phyloP scores from a whole-genome alignment of 495 filamentous ascomycete genomes.

The Ascobolus immersus region DNA sequence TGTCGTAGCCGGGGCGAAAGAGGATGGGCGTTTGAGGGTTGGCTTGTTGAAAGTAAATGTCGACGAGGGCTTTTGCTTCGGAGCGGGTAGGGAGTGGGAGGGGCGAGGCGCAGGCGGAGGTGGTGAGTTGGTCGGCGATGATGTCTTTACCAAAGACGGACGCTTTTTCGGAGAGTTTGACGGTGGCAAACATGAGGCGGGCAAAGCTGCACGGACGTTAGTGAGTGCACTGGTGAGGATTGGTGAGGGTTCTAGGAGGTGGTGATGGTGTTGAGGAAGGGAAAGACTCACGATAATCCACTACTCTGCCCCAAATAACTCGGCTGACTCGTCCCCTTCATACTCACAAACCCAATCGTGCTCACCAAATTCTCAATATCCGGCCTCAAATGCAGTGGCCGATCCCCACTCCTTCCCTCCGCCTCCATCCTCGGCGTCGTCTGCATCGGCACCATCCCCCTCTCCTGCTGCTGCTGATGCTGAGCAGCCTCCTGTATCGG shows the following conservation, averaged over 20 bases:
- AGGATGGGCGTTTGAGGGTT: constrained; percentile 14
- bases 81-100: constrained; percentile 8
- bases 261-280: too few species aligned
- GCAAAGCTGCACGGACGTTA: constrained; percentile 10
- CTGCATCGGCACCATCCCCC: too few species aligned
- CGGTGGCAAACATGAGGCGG: constrained; percentile 13
- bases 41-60: constrained; percentile 11
- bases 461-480: too few species aligned
- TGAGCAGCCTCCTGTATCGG: too few species aligned
- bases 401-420: constrained; percentile 6
- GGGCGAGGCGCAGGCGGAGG: constrained; percentile 6
- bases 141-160: constrained; percentile 4
- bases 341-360: constrained; percentile 14
- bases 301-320: constrained; percentile 13
- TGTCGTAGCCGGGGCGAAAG: constrained; percentile 8
- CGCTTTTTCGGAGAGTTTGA: too few species aligned
- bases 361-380: constrained; percentile 15
- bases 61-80: constrained; percentile 1
- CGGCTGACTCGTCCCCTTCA: constrained; percentile 13
- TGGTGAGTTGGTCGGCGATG: constrained; percentile 7
- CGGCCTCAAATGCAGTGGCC: constrained; percentile 11
- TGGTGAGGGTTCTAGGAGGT: too few species aligned
- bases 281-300: constrained; percentile 13
- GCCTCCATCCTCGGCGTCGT: too few species aligned
- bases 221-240: too few species aligned